phyloP scores from a whole-genome alignment of 306 rosid species.

The Prunus kanzakura region DNA sequence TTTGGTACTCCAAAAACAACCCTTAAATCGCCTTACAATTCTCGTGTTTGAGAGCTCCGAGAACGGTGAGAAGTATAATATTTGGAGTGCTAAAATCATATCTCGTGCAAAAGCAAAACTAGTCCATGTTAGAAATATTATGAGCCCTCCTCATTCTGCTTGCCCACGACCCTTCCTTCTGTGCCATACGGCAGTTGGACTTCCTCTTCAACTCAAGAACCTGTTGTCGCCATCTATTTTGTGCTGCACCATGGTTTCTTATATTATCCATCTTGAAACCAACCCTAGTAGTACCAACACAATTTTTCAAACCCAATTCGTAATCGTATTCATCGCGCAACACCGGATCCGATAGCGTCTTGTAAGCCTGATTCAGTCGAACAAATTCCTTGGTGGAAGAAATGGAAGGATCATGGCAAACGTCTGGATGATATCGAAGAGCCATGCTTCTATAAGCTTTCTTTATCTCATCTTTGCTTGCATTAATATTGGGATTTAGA shows the following conservation, averaged over 20 bases:
- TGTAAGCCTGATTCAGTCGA: constrained; percentile 50
- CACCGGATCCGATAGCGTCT: constrained; percentile 46
- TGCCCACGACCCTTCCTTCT: constrained; percentile 38
- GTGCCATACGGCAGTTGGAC: constrained; percentile 24
- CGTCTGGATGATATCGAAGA: constrained; percentile 56
- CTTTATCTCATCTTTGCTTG: constrained; percentile 53
- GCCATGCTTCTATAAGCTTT: constrained; percentile 62
- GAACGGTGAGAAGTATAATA: too few relatives aligned
- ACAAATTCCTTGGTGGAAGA: constrained; percentile 27
- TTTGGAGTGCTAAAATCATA: too few relatives aligned
- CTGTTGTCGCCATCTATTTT: constrained; percentile 42
- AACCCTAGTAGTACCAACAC: neutral
- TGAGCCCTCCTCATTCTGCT: constrained; percentile 37
- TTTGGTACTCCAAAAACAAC: too few relatives aligned
- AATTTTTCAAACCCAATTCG: constrained; percentile 24
- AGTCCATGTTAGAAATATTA: neutral
- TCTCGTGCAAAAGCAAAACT: neutral
- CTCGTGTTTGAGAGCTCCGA: too few relatives aligned
- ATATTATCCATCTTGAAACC: neutral
- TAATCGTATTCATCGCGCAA: constrained; percentile 48
- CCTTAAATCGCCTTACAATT: too few relatives aligned
- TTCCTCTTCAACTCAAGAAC: constrained; percentile 47
- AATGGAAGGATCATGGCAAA: constrained; percentile 37
- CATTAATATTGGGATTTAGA: constrained; percentile 29
- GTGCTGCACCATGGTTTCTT: neutral